Evolutionary conservation across 148 eudicot genomes (phyloP).

Genomic region (Rhododendron mucronatum): DNA sequence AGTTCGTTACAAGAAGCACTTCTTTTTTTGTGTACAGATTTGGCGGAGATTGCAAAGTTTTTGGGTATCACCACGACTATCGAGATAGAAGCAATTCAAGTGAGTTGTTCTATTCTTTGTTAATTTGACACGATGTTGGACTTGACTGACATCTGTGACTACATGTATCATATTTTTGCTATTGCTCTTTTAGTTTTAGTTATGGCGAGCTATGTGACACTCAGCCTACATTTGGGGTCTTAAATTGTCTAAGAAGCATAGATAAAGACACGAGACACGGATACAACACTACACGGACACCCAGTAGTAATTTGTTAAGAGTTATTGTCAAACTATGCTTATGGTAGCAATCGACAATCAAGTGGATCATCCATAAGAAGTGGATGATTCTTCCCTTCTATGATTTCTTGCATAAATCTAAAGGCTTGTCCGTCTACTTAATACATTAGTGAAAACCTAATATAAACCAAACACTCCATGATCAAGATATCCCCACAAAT

Average conservation of each 20-base stretch:
- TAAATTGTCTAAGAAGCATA: background rate
- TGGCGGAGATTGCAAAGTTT: slow-evolving; percentile 98
- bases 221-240: background rate
- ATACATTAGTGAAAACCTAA: background rate
- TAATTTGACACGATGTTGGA: background rate
- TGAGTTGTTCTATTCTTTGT: slow-evolving; percentile 27
- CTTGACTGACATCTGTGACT: background rate
- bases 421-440: background rate
- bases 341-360: background rate
- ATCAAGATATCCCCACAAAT: background rate
- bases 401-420: background rate
- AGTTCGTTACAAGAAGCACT: background rate
- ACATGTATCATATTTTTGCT: background rate
- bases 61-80: slow-evolving; percentile 77
- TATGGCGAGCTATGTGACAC: background rate
- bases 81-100: slow-evolving; percentile 90
- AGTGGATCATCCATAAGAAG: background rate
- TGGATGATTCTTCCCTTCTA: background rate
- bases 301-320: background rate
- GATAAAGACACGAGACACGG: background rate
- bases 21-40: slow-evolving; percentile 44
- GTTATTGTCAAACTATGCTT: background rate
- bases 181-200: background rate
- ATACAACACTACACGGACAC: background rate
- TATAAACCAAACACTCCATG: background rate